A percentile compares a stretch with the other conserved stretches of the same genome.
Evolutionary conservation across 2,329 filamentous ascomycete genomes (phyloP).

Genomic region (Paracamarosporium sp.): DNA sequence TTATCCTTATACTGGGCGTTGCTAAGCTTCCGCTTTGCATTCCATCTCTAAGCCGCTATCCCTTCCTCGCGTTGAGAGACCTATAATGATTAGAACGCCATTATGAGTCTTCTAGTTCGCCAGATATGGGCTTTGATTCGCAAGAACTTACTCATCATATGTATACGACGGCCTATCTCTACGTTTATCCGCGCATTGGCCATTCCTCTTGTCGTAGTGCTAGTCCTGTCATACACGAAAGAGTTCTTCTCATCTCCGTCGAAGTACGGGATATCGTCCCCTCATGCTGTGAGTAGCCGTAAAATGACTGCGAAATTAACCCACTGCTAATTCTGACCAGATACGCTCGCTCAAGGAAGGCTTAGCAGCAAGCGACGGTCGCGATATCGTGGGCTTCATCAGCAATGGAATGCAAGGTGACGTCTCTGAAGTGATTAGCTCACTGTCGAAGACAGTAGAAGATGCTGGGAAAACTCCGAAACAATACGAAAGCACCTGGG

Average conservation of each 20-base stretch:
- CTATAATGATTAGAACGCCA: not conserved
- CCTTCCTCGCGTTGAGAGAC: no score
- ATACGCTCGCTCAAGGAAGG: constrained; percentile 26
- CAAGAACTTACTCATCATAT: constrained; percentile 34
- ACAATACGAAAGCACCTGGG: constrained; percentile 13
- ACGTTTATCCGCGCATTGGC: constrained; percentile 32
- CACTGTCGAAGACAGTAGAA: constrained; percentile 21
- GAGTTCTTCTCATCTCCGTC: constrained; percentile 29
- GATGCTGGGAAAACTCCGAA: constrained; percentile 25
- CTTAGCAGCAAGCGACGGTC: constrained; percentile 18
- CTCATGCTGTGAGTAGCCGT: constrained; percentile 24
- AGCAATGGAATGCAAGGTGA: constrained; percentile 31
- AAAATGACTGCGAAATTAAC: not conserved
- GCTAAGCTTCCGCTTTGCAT: not conserved
- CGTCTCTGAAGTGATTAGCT: constrained; percentile 26
- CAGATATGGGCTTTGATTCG: constrained; percentile 33
- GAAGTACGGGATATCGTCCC: constrained; percentile 27
- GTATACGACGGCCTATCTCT: constrained; percentile 22
- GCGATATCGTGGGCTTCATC: constrained; percentile 29
- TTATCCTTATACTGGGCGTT: not conserved
- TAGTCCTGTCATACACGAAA: constrained; percentile 29
- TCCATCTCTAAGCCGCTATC: not conserved
- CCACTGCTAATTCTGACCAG: constrained; percentile 13
- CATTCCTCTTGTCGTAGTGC: constrained; percentile 28
- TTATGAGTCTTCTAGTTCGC: constrained; percentile 23